Evolutionary conservation across 352 stramenopile species (phyloP), one percentile per base, ranked within the genome.

Genomic region (Globisporangium cylindrosporum): DNA sequence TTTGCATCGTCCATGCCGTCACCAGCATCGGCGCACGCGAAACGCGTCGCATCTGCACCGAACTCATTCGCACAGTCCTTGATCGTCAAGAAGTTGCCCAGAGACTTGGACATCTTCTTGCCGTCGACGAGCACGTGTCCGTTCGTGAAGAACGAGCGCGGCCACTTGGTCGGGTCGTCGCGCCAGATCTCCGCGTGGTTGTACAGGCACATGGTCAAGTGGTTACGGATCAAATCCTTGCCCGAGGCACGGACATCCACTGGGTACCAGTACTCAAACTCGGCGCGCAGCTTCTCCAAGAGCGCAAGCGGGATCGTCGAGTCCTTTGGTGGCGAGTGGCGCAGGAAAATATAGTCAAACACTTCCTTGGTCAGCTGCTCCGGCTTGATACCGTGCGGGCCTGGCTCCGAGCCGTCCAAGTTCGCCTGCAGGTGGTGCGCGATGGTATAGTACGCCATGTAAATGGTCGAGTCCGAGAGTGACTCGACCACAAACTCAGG

Each of bases 391-490:
- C 83, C 84, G 69, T 92, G 80, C 25, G 93, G 96, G 36, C 94
- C 95, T 36, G 90, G 85, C 58, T 89, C 76, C 22, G 92, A 94
- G 34, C 97, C 98, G 73, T 99, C 94, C 32, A 99, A 71, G 84
- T 98, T 99, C 73, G 75, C 73, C 72, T 99, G 98, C 65, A 99
- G 80, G 74, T 99, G 86, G 84, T 99, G 97, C 5, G 97, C 94
- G 69, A 99, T 99, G 10, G 98, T 99, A 79, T 99, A 99, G 81
- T 99, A 99, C 32, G 98, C 97, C 98, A 99, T 99, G 87, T 99
- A 99, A 71, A 99, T 99, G 20, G 98, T 99, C 80, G 93, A 99
- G 78, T 99, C 98, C 32, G 97, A 99, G 38, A 99, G 91, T 54
- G 93, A 99, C 80, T 99, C 98, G 57, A 99, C 99, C 22, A 99